Evolutionary conservation across 2,329 filamentous ascomycete genomes (phyloP).

Genomic region (Epichloe glyceriae): DNA sequence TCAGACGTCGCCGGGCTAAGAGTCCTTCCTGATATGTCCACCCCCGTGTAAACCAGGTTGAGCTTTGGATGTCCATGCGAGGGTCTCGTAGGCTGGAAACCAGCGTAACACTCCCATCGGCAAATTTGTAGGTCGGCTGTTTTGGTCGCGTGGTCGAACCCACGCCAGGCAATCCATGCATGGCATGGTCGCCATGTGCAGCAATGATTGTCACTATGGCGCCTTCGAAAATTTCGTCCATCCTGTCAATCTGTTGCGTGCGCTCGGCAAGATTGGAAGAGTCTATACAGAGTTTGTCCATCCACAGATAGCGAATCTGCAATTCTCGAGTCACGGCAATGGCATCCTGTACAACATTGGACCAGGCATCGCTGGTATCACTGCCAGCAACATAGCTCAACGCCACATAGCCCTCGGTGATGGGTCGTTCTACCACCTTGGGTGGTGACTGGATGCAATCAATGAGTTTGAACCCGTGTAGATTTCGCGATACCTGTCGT

Average conservation of each 20-base stretch:
- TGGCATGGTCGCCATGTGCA: conserved; percentile 20
- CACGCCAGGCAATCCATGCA: conserved; percentile 22
- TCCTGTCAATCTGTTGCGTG: conserved; percentile 19
- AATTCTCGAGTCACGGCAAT: conserved; percentile 18
- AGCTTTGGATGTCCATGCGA: conserved; percentile 16
- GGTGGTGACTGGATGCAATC: conserved; percentile 22
- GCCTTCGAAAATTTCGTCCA: conserved; percentile 25
- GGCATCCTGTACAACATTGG: conserved; percentile 20
- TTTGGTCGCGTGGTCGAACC: conserved; percentile 14
- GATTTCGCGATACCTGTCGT: conserved; percentile 11
- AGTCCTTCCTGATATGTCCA: conserved; percentile 29
- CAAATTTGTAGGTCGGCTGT: conserved; percentile 20
- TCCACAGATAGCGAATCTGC: conserved; percentile 24
- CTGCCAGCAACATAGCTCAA: conserved; percentile 24
- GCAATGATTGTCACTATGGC: conserved; percentile 26
- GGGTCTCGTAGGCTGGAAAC: conserved; percentile 21
- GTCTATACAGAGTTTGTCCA: conserved; percentile 24
- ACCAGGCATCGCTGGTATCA: conserved; percentile 15
- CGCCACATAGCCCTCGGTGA: conserved; percentile 19
- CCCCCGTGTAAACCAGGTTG: conserved; percentile 22
- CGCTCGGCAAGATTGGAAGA: conserved; percentile 13
- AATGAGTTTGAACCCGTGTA: conserved; percentile 20
- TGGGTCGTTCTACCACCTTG: conserved; percentile 14
- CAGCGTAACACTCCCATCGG: conserved; percentile 18
- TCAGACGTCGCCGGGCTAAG: conserved; percentile 21